phyloP scores from a whole-genome alignment of 352 stramenopile species.

The Phytophthora crassamura region DNA sequence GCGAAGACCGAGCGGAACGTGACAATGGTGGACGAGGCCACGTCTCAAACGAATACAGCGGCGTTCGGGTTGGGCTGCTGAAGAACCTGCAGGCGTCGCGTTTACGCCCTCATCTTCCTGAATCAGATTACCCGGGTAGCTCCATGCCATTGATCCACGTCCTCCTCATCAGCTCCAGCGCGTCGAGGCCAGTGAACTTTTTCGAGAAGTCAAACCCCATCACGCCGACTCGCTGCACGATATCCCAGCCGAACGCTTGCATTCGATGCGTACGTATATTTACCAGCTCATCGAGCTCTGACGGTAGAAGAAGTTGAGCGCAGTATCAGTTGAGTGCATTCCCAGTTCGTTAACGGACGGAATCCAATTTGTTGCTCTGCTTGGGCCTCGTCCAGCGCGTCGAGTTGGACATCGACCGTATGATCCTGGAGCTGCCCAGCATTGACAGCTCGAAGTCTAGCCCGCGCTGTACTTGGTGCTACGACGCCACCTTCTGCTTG shows the following conservation, averaged over 20 bases:
- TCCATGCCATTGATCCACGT: constrained; percentile 37
- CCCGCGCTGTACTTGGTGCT: constrained; percentile 35
- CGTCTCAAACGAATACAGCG: constrained; percentile 39
- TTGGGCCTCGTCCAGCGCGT: constrained; percentile 25
- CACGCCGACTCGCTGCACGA: constrained; percentile 33
- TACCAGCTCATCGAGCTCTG: not conserved
- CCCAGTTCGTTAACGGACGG: constrained; percentile 23
- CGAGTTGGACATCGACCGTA: not conserved
- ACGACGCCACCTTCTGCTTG: constrained; percentile 36
- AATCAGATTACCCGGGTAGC: constrained; percentile 37
- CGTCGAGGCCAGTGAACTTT: constrained; percentile 32
- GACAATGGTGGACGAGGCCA: constrained; percentile 34
- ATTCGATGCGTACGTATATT: constrained; percentile 11
- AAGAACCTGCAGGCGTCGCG: constrained; percentile 33
- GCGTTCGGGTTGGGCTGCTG: constrained; percentile 36
- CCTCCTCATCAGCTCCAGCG: constrained; percentile 37
- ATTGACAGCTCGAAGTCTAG: constrained; percentile 33
- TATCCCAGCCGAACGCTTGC: constrained; percentile 42
- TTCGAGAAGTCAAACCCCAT: constrained; percentile 49
- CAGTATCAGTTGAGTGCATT: constrained; percentile 41
- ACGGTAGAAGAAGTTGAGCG: constrained; percentile 17
- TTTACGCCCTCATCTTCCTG: constrained; percentile 41
- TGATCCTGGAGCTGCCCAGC: not conserved
- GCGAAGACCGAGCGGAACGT: constrained; percentile 44
- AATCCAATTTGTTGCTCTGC: constrained; percentile 39